Evolutionary conservation across 1,284 basidiomycete species (phyloP), one percentile per base, ranked within the genome.

Genomic region (Trichosporon sp.): DNA sequence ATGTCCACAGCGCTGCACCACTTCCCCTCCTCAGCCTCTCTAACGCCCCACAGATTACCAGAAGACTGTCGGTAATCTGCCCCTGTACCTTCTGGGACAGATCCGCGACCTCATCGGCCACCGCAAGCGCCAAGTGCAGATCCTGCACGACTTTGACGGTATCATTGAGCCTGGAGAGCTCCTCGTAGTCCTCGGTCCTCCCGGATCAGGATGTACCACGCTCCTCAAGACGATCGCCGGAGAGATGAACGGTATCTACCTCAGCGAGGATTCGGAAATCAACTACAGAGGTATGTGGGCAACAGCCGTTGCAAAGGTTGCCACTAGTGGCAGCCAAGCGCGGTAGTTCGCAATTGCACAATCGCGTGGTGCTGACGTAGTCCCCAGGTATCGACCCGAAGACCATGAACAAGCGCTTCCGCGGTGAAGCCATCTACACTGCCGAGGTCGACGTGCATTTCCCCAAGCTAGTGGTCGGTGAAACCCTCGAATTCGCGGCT

Each of bases 171-270:
- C 84, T 0, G 86, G 85, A 56, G 87, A 89, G 81, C 86, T 89
- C 80, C 72, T 81, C 9, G 83, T 91, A 68, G 80, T 86, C n/a
- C 83, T 86, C 6, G 79, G 88, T 13, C 80, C 90, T n/a, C 89
- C 90, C 87, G 78, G 85, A 89, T 69, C 88, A 75, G 83, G 72
- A 67, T 93, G 92, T 75, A 76, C 88, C 67, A 83, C 87, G 0
- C 81, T 83, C 60, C 78, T 88, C 73, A 84, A 88, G 77, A 84
- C 86, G 12, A 84, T 89, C 68, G 83, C 87, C 0, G 86, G 86
- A 42, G 85, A 88, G 75, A 86, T 83, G 65, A 84, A 86, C 70
- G 85, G 85, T 9, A 84, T 85, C 73, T 83, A 78, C 68, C 75
- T 85, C 42, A 79, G 81, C 51, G 83, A 85, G 11, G 77, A 80